Evolutionary conservation across 768 basidiomycete genomes (phyloP).

Genomic region (Auricularia sp.): DNA sequence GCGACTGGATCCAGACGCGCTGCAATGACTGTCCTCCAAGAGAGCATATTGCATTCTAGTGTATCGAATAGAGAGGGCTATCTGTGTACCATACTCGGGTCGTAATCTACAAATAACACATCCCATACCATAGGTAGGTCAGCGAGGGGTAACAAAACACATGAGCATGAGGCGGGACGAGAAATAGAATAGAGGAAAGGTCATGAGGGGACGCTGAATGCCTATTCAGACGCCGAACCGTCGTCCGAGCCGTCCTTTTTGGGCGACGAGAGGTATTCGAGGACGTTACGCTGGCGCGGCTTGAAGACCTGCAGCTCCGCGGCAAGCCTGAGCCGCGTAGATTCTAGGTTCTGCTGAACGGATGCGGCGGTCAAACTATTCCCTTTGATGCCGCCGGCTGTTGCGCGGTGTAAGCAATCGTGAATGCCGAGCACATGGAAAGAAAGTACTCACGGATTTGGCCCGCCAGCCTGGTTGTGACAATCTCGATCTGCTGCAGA

Average conservation of each 20-base stretch:
- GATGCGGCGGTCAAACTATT: not conserved
- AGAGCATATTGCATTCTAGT: not conserved
- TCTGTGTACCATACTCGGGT: not conserved
- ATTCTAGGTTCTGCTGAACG: not conserved
- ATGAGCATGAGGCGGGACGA: not conserved
- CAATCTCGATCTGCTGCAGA: not conserved
- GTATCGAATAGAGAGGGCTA: not conserved
- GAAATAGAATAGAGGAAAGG: not conserved
- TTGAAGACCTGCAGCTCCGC: not conserved
- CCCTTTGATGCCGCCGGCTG: not conserved
- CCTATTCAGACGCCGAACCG: not conserved
- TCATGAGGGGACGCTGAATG: not conserved
- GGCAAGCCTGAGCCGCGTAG: not conserved
- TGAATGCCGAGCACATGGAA: constrained; percentile 21
- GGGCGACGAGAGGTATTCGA: not conserved
- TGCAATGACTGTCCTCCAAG: not conserved
- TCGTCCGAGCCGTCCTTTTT: not conserved
- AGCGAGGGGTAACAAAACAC: not conserved
- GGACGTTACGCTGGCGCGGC: not conserved
- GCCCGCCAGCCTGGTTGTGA: constrained; percentile 11
- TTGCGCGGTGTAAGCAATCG: constrained; percentile 45
- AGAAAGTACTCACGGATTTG: constrained; percentile 39
- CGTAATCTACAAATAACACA: no score
- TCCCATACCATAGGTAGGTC: no score
- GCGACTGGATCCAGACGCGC: not conserved